Evolutionary conservation across 345 rosid genomes (phyloP).

Genomic region (Bruguiera sexangula): DNA sequence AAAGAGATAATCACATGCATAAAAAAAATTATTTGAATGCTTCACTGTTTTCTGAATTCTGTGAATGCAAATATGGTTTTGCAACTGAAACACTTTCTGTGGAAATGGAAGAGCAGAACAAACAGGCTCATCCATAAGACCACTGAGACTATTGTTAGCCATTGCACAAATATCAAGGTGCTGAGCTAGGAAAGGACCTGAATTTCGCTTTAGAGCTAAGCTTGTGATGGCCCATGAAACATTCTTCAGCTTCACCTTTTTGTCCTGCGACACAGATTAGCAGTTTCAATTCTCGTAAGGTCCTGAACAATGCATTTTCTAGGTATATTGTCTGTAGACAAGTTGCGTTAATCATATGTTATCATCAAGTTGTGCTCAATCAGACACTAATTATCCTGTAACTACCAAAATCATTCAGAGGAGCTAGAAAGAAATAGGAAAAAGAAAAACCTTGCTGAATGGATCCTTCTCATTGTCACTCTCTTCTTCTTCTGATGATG

Average conservation of each 20-base stretch:
- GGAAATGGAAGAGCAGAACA: neutral
- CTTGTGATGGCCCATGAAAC: constrained; percentile 85
- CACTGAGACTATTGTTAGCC: neutral
- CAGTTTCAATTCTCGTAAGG: constrained; percentile 19
- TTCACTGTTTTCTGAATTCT: neutral
- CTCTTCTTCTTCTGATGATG: constrained; percentile 61
- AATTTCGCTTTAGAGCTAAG: constrained; percentile 60
- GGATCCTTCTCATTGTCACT: constrained; percentile 46
- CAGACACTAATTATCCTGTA: no score
- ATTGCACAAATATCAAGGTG: neutral
- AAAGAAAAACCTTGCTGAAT: constrained; percentile 40
- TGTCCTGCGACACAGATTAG: constrained; percentile 39
- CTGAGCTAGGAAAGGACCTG: constrained; percentile 45
- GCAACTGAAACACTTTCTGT: neutral
- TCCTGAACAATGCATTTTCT: neutral
- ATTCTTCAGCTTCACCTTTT: constrained; percentile 71
- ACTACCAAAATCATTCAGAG: neutral
- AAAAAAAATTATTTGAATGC: no score
- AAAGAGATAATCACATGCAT: no score
- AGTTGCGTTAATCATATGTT: no score
- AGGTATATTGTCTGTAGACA: no score
- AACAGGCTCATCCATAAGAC: neutral
- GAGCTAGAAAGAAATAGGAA: constrained; percentile 6
- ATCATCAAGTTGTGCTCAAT: no score
- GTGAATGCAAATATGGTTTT: neutral